These are phyloP conservation scores for Mesostigma viride DNA, from an alignment of 139 green algal genomes.

Conservation along the genomic window DNA sequence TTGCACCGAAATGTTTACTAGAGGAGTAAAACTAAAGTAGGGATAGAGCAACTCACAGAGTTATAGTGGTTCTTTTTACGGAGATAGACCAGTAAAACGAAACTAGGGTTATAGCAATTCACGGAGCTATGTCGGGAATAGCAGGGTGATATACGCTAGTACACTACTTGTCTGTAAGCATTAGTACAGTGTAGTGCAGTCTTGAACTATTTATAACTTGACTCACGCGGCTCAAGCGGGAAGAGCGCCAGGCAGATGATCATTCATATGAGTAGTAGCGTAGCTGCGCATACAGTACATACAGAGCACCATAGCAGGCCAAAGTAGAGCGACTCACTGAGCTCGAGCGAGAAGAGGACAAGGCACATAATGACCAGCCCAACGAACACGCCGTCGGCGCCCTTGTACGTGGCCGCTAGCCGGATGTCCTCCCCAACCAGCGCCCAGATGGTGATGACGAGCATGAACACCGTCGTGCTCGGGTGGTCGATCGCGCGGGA, in stretches of 20 bases:
- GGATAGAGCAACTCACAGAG: too few relatives aligned
- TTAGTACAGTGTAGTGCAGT: not conserved
- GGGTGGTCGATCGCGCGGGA: too few relatives aligned
- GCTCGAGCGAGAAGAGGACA: constrained; percentile 23
- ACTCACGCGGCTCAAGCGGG: constrained; percentile 37
- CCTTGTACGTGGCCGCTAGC: constrained; percentile 41
- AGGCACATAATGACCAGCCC: constrained; percentile 42
- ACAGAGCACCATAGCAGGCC: not conserved
- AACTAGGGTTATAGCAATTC: too few relatives aligned
- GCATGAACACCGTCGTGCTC: too few relatives aligned
- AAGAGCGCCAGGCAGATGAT: not conserved
- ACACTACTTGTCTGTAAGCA: not conserved
- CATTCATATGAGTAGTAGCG: not conserved
- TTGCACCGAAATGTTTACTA: too few relatives aligned
- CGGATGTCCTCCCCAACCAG: constrained; percentile 77
- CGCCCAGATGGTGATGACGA: constrained; percentile 52
- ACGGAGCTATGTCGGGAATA: too few relatives aligned
- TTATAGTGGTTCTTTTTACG: too few relatives aligned
- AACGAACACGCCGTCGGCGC: constrained; percentile 46
- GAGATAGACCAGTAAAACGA: too few relatives aligned
- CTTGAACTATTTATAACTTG: constrained; percentile 10
- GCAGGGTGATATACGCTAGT: not conserved
- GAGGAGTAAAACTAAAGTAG: too few relatives aligned
- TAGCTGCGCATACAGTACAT: too few relatives aligned
- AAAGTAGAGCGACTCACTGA: constrained; percentile 3